These are phyloP conservation scores for Leccinum olivaceopallidum DNA, from an alignment of 768 basidiomycete species.

Conservation along the genomic window DNA sequence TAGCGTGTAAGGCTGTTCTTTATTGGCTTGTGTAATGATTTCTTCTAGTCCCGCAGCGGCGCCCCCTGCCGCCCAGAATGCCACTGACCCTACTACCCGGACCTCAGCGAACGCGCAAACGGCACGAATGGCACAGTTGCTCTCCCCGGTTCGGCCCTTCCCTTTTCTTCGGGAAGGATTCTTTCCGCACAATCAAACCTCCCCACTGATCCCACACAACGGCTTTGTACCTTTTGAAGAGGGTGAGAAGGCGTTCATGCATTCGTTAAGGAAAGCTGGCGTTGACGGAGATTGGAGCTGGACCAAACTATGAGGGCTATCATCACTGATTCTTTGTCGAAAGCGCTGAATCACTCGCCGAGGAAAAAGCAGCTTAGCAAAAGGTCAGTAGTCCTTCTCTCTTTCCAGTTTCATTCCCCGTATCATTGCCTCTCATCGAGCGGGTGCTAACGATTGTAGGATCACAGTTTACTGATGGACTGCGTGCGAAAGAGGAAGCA, in stretches of 20 bases:
- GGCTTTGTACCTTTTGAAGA: constrained; percentile 86
- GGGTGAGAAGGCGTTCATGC: constrained; percentile 92
- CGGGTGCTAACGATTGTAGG: constrained; percentile 10
- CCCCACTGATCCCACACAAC: constrained; percentile 85
- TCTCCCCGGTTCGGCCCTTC: constrained; percentile 56
- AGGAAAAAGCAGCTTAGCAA: constrained; percentile 93
- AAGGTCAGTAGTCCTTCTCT: constrained; percentile 56
- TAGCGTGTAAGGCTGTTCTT: constrained; percentile 22
- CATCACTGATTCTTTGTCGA: constrained; percentile 97
- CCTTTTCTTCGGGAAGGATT: constrained; percentile 58
- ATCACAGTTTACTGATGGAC: constrained; percentile 64
- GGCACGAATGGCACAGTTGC: constrained; percentile 45
- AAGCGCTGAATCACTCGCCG: constrained; percentile 87
- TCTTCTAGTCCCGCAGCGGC: constrained; percentile 33
- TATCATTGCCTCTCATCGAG: not conserved
- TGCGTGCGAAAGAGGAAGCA: constrained; percentile 85
- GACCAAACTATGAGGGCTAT: constrained; percentile 97
- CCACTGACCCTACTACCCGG: constrained; percentile 42
- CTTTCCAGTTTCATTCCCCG: not conserved
- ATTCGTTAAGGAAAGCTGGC: constrained; percentile 84
- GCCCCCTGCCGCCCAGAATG: constrained; percentile 44
- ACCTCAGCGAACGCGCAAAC: constrained; percentile 46
- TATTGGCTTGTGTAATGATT: constrained; percentile 5
- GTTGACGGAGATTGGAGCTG: constrained; percentile 94
- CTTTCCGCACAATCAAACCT: constrained; percentile 76